These are phyloP conservation scores for Kazachstania psychrophila DNA, from an alignment of 805 yeast species.

Conservation along the genomic window DNA sequence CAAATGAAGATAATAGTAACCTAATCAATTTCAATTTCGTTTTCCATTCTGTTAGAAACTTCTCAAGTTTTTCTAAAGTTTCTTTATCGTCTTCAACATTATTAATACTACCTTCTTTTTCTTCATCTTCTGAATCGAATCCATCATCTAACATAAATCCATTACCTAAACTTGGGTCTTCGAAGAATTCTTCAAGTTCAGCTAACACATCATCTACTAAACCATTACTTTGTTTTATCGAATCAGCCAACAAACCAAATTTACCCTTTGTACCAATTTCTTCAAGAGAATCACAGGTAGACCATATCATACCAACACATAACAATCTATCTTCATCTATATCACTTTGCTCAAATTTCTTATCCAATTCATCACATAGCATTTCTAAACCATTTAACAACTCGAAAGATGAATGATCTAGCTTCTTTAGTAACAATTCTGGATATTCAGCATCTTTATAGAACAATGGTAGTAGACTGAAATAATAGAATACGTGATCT, in stretches of 20 bases:
- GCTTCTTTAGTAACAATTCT: constrained; percentile 11
- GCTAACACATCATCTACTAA: constrained; percentile 54
- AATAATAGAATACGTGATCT: constrained; percentile 19
- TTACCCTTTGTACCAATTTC: constrained; percentile 41
- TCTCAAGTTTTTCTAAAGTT: constrained; percentile 23
- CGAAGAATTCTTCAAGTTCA: constrained; percentile 63
- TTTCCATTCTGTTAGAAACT: constrained; percentile 41
- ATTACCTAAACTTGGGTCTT: constrained; percentile 46
- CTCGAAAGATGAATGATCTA: constrained; percentile 17
- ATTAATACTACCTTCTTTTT: constrained; percentile 21
- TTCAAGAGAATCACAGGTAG: constrained; percentile 44
- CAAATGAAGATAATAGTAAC: constrained; percentile 47
- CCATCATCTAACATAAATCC: constrained; percentile 28
- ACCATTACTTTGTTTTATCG: constrained; percentile 29
- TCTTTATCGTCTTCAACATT: constrained; percentile 29
- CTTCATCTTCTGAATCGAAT: constrained; percentile 25
- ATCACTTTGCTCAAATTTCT: constrained; percentile 16
- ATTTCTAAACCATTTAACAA: constrained; percentile 17
- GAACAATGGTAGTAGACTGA: constrained; percentile 24
- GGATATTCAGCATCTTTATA: constrained; percentile 19
- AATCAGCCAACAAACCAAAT: constrained; percentile 41
- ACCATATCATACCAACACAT: constrained; percentile 64
- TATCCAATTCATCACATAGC: constrained; percentile 16
- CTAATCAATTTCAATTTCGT: constrained; percentile 40
- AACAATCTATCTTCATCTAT: constrained; percentile 39